Evolutionary conservation across 2,329 filamentous ascomycete species (phyloP), one percentile per base, ranked within the genome.

Genomic region (Epichloe amarillans): DNA sequence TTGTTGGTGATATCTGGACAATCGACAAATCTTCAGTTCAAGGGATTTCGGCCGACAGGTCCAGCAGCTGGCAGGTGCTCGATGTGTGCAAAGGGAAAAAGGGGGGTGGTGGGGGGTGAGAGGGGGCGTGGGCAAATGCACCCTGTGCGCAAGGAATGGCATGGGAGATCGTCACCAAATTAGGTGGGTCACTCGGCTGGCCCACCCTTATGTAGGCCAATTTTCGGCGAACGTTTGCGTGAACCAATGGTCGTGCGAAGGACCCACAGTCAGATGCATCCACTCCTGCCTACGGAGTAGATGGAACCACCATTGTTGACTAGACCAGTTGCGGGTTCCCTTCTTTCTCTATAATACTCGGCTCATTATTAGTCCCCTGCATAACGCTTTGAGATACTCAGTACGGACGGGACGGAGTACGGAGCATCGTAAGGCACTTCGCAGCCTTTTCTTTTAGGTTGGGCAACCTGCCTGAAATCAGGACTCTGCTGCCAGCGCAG

Each of bases 11-110:
- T 47, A 7, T 33, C 12, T 33, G 36, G 23, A 30, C 6, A 40
- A 12, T 41, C 17, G 46, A 26, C 46, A 39, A 39, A 30, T 41
- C 14, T n/a, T 26, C 30, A 36, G 39, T 19, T 42, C 19, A 37
- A 49, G 14, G 23, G 40, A 49, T 49, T 52, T 52, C 50, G 50
- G 50, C 50, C 50, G 50, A 52, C 50, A 47, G 23, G 36, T 30
- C 17, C 38, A 47, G 33, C 26, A 48, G 11, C 5, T 48, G 35
- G 35, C 36, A 15, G 21, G 26, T 10, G 8, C 26, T 30, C 26
- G 8, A 15, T 42, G 6, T 17, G 15, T 47, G 8, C 19, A 8
- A 14, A 8, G 36, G 21, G 15, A 35, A 30, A 12, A 15, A 3
- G 15, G 1, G 17, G 17, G 1, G 26, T 30, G 43, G 10, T 2